A percentile compares a stretch with the other conserved stretches of the same genome.
phyloP scores from a whole-genome alignment of 1,284 basidiomycete species.

The Bondarzewia mesenterica region DNA sequence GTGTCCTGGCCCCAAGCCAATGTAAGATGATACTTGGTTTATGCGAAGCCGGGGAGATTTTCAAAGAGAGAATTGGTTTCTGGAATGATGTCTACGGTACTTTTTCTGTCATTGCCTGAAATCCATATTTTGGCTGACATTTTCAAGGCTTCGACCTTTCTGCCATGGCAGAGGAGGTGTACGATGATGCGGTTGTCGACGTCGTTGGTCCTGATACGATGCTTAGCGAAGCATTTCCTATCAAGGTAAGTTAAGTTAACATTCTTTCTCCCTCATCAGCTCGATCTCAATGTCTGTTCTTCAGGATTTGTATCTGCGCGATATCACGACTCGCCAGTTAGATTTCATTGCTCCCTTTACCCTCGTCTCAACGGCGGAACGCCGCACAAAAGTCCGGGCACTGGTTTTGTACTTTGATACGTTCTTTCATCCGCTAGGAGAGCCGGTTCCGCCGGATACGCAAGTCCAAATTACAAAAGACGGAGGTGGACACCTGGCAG shows the following conservation, averaged over 20 bases:
- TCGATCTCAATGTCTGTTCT: background rate
- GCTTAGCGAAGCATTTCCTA: slow-evolving; percentile 55
- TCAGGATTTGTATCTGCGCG: slow-evolving; percentile 66
- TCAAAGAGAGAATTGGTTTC: slow-evolving; percentile 78
- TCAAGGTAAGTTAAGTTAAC: slow-evolving; percentile 45
- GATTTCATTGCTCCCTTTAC: slow-evolving; percentile 75
- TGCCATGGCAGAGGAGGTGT: slow-evolving; percentile 65
- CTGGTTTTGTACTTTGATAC: slow-evolving; percentile 94
- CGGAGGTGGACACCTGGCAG: slow-evolving; percentile 56
- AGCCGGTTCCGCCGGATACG: slow-evolving; percentile 41
- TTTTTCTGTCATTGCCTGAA: slow-evolving; percentile 12
- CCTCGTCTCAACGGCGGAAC: slow-evolving; percentile 50
- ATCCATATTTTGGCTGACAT: slow-evolving; percentile 1
- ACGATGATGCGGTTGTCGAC: slow-evolving; percentile 78
- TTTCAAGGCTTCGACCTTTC: slow-evolving; percentile 75
- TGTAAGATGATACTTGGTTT: slow-evolving; percentile 80
- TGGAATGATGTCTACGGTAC: slow-evolving; percentile 90
- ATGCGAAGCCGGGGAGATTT: slow-evolving; percentile 68
- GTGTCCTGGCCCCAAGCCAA: slow-evolving; percentile 88
- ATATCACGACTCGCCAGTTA: slow-evolving; percentile 61
- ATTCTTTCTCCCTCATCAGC: slow-evolving; percentile 10
- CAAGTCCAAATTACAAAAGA: slow-evolving; percentile 46
- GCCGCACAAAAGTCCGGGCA: slow-evolving; percentile 63
- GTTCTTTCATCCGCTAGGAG: slow-evolving; percentile 70
- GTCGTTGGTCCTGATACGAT: slow-evolving; percentile 66